Evolutionary conservation across 2,329 filamentous ascomycete genomes (phyloP).

Genomic region (Colletotrichum eleusines): DNA sequence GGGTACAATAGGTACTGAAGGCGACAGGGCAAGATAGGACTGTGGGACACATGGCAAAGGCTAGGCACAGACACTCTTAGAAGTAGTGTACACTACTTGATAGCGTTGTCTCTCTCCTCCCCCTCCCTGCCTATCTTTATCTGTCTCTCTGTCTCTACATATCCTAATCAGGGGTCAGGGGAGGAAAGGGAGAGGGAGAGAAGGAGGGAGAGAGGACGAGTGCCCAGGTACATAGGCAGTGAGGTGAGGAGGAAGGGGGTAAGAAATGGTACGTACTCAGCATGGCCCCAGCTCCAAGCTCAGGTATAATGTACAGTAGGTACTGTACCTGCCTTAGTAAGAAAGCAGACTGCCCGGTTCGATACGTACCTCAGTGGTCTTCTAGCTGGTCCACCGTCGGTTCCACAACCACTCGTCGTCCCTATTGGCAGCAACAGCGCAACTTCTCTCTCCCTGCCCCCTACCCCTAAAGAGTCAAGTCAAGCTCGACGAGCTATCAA

Average conservation of each 20-base stretch:
- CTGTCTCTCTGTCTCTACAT: background rate
- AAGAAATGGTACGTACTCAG: background rate
- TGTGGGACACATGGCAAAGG: slow-evolving; percentile 19
- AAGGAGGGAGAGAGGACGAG: background rate
- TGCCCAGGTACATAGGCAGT: too few relatives aligned
- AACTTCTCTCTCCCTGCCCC: too few relatives aligned
- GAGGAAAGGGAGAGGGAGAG: slow-evolving; percentile 4
- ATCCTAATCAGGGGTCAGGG: slow-evolving; percentile 20
- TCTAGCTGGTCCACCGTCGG: slow-evolving; percentile 18
- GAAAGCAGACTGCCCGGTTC: background rate
- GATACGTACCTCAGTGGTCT: too few relatives aligned
- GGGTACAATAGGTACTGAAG: too few relatives aligned
- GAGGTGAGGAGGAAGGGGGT: background rate
- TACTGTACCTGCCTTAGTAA: too few relatives aligned
- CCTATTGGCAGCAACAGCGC: slow-evolving; percentile 6
- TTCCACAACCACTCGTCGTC: slow-evolving; percentile 35
- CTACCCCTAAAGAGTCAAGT: too few relatives aligned
- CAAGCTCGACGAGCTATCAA: background rate
- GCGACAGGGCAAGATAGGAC: slow-evolving; percentile 16
- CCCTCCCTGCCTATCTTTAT: slow-evolving; percentile 11
- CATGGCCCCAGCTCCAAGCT: background rate
- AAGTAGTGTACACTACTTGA: background rate
- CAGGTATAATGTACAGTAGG: too few relatives aligned
- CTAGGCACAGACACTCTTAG: background rate
- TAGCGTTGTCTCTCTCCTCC: background rate